Percentiles rank a stretch among this genome's conserved stretches.
Conservation (phyloP, 352 stramenopile species). For the Pythium periplocum region DNA sequence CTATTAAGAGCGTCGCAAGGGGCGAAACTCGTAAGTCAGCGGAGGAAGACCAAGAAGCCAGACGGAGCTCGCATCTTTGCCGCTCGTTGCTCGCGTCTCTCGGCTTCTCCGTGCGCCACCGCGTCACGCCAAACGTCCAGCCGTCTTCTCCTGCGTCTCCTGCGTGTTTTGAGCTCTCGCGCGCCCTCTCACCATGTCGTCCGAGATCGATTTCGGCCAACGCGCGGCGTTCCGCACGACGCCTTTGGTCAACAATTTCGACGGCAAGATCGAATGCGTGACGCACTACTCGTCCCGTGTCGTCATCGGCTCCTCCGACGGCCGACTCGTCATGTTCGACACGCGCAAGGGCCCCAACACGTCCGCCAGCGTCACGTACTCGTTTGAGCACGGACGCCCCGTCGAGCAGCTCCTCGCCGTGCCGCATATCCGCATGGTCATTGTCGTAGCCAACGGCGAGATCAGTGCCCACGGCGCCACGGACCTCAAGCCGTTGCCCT, state of each 20-base stretch:
- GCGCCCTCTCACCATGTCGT: constrained; percentile 10
- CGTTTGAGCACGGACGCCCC: constrained; percentile 63
- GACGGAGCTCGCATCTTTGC: too few relatives aligned
- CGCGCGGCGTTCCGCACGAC: constrained; percentile 77
- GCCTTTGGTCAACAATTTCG: constrained; percentile 64
- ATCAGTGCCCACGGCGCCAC: constrained; percentile 70
- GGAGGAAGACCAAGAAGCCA: too few relatives aligned
- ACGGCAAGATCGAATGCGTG: constrained; percentile 80
- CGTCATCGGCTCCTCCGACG: constrained; percentile 73
- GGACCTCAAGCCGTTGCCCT: constrained; percentile 67
- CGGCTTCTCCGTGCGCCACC: too few relatives aligned
- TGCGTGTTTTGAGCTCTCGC: too few relatives aligned
- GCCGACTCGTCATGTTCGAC: constrained; percentile 83
- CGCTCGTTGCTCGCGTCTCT: too few relatives aligned
- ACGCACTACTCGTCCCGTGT: constrained; percentile 87
- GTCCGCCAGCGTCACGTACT: constrained; percentile 44
- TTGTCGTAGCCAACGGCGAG: constrained; percentile 74
- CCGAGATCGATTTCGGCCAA: constrained; percentile 22
- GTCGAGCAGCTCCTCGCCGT: constrained; percentile 81
- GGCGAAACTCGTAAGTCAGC: too few relatives aligned
- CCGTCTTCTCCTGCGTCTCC: too few relatives aligned
- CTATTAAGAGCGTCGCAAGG: too few relatives aligned
- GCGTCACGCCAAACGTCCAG: too few relatives aligned
- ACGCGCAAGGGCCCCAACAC: constrained; percentile 75
- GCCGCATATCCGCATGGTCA: constrained; percentile 84